Conservation (phyloP, 345 rosid genomes). For the Abelmoschus esculentus region DNA sequence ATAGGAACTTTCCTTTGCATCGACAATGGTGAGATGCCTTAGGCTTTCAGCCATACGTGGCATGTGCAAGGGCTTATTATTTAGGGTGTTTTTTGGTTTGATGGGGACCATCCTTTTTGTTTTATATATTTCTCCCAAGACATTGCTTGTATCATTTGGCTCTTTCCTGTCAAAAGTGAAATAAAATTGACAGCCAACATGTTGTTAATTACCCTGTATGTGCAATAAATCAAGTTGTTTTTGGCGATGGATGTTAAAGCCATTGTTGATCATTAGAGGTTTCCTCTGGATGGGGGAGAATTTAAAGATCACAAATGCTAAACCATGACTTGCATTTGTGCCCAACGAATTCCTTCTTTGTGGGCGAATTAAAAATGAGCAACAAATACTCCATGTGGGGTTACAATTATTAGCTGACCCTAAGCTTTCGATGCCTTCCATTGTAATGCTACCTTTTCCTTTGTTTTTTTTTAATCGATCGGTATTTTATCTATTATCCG, state of each 20-base stretch:
- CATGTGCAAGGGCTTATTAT: slow-evolving; percentile 12
- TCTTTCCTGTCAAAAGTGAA: background rate
- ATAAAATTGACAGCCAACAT: background rate
- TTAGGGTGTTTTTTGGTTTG: slow-evolving; percentile 1
- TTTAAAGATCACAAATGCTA: background rate
- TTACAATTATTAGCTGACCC: slow-evolving; percentile 4
- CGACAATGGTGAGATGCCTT: background rate
- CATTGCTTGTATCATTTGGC: background rate
- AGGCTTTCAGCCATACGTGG: background rate
- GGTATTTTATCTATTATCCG: too few species aligned
- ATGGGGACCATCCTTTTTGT: background rate
- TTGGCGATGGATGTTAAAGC: too few species aligned
- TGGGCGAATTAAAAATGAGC: background rate
- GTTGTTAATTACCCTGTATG: background rate
- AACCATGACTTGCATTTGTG: background rate
- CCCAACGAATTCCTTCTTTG: background rate
- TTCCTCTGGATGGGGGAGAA: too few species aligned
- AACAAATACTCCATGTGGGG: slow-evolving; percentile 9
- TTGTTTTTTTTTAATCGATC: too few species aligned
- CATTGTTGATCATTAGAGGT: too few species aligned
- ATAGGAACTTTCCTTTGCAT: slow-evolving; percentile 14
- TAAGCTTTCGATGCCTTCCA: background rate
- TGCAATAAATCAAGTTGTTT: slow-evolving; percentile 1
- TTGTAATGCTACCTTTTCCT: too few species aligned
- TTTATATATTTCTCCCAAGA: background rate